Conservation (phyloP, 306 rosid genomes). For the Cucurbita argyrosperma region DNA sequence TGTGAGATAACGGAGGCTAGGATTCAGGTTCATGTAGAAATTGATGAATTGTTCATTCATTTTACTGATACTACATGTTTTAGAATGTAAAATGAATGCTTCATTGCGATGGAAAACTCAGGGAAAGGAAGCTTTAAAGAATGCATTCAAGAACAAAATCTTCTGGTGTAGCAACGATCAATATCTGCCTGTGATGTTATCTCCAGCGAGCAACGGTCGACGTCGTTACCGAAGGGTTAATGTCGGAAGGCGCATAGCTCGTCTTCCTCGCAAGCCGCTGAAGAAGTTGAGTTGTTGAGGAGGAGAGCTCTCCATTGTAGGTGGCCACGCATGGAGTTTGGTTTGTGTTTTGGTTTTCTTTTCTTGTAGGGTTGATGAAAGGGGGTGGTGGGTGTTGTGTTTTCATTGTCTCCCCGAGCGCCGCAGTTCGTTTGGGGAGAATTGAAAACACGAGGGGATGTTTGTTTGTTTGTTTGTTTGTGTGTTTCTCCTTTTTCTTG, state of each 20-base stretch:
- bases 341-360: neutral
- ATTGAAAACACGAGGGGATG: conserved; percentile 13
- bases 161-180: conserved; percentile 27
- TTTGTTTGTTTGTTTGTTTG: neutral
- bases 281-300: neutral
- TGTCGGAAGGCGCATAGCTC: conserved; percentile 9
- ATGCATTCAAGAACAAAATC: conserved; percentile 15
- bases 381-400: conserved; percentile 1
- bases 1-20: conserved; percentile 34
- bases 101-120: neutral
- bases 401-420: conserved; percentile 10
- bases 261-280: conserved; percentile 3
- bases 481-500: neutral
- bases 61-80: no score
- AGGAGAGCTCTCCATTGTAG: no score
- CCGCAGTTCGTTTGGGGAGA: conserved; percentile 13
- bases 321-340: neutral
- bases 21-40: conserved; percentile 22
- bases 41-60: no score
- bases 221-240: neutral
- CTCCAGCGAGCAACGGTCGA: conserved; percentile 26
- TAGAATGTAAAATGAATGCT: no score
- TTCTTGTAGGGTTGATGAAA: neutral
- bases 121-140: conserved; percentile 22
- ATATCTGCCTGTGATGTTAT: conserved; percentile 21